These are phyloP conservation scores for Camelina laxa DNA, from an alignment of 345 rosid species.

Conservation along the genomic window DNA sequence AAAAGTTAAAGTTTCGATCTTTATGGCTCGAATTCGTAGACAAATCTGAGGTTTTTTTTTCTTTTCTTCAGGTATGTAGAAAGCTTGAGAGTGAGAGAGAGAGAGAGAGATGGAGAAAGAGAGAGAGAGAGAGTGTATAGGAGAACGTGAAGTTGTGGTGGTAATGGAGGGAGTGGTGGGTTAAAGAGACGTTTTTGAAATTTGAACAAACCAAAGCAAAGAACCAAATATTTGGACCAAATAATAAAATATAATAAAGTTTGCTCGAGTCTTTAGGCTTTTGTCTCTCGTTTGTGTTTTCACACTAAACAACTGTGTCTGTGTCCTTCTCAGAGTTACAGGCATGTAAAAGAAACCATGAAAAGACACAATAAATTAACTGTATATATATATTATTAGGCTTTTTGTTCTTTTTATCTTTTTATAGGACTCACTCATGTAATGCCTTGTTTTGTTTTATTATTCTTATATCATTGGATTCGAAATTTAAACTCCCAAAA, in stretches of 20 bases:
- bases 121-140: slow-evolving; percentile 23
- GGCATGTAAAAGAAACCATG: slow-evolving; percentile 39
- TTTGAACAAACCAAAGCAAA: slow-evolving; percentile 39
- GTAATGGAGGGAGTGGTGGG: slow-evolving; percentile 48
- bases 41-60: slow-evolving; percentile 18
- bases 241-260: background rate
- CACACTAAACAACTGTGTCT: slow-evolving; percentile 23
- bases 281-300: slow-evolving; percentile 40
- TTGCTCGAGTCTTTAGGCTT: slow-evolving; percentile 43
- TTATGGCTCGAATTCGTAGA: slow-evolving; percentile 41
- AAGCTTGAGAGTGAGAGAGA: slow-evolving; percentile 26
- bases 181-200: slow-evolving; percentile 48
- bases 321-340: slow-evolving; percentile 44
- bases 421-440: slow-evolving; percentile 27
- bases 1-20: slow-evolving; percentile 9
- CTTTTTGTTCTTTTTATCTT: slow-evolving; percentile 3
- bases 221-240: background rate
- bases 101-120: slow-evolving; percentile 7
- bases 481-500: slow-evolving; percentile 45
- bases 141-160: slow-evolving; percentile 45
- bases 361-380: slow-evolving; percentile 29
- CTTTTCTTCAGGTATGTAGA: slow-evolving; percentile 14
- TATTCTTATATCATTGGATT: slow-evolving; percentile 44
- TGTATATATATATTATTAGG: background rate
- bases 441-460: slow-evolving; percentile 41